Evolutionary conservation across 257 asterid species (phyloP).

Genomic region (Penstemon barbatus): DNA sequence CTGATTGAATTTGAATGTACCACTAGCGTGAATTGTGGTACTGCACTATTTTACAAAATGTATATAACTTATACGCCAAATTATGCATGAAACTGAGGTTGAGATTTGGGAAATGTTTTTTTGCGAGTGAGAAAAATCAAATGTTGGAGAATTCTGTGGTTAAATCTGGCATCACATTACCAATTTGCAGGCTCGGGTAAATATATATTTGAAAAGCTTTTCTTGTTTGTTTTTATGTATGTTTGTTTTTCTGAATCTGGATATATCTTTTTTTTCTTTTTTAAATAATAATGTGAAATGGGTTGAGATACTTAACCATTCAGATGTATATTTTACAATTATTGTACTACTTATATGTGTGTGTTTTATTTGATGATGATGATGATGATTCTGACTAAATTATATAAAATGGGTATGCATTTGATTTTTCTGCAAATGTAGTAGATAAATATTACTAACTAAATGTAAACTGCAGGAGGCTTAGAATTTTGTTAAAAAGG

Average conservation of each 20-base stretch:
- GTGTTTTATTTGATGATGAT: neutral
- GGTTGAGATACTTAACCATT: slow-evolving; percentile 16
- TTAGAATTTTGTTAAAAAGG: slow-evolving; percentile 33
- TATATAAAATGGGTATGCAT: neutral
- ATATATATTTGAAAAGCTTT: neutral
- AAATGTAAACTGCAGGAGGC: slow-evolving; percentile 42
- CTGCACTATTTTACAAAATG: slow-evolving; percentile 26
- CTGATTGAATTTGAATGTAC: slow-evolving; percentile 30
- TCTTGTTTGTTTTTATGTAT: neutral
- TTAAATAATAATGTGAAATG: slow-evolving; percentile 15
- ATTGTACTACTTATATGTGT: neutral
- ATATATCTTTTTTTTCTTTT: neutral
- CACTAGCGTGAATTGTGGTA: slow-evolving; percentile 26
- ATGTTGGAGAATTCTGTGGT: slow-evolving; percentile 28
- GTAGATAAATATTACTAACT: slow-evolving; percentile 22
- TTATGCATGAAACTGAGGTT: slow-evolving; percentile 23
- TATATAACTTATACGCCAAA: slow-evolving; percentile 14
- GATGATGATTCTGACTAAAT: slow-evolving; percentile 20
- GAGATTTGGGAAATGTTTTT: slow-evolving; percentile 22
- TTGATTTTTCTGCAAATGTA: slow-evolving; percentile 1
- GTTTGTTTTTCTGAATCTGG: neutral
- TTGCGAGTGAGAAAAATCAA: slow-evolving; percentile 26
- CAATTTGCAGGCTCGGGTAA: slow-evolving; percentile 40
- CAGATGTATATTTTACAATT: neutral
- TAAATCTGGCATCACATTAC: slow-evolving; percentile 28